Conservation (phyloP, 2,329 filamentous ascomycete genomes). For the Mycosphaerella sp. region DNA sequence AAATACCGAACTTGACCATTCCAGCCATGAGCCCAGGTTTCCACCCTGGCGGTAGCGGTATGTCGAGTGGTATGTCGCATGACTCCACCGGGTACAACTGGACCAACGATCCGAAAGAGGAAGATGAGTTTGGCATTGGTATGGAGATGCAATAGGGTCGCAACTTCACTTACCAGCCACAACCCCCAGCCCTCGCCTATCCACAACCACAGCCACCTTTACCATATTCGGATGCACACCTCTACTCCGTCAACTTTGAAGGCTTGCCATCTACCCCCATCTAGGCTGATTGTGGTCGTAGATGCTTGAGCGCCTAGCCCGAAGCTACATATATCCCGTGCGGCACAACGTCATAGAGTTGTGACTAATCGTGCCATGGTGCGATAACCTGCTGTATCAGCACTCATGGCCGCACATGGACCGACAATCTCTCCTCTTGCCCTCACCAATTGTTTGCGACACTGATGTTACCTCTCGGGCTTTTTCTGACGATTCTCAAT, state of each 20-base stretch:
- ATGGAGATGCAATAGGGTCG: slow-evolving; percentile 56
- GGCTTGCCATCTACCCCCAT: slow-evolving; percentile 4
- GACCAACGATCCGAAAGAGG: slow-evolving; percentile 72
- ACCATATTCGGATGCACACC: background rate
- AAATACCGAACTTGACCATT: slow-evolving; percentile 23
- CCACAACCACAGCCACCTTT: background rate
- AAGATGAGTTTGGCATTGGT: slow-evolving; percentile 82
- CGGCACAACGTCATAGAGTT: slow-evolving; percentile 10
- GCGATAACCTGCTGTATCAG: slow-evolving; percentile 12
- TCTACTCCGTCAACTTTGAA: slow-evolving; percentile 6
- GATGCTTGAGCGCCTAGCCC: slow-evolving; percentile 11
- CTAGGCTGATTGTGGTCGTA: slow-evolving; percentile 5
- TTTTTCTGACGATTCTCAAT: slow-evolving; percentile 15
- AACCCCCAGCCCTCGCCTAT: background rate
- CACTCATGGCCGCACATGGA: slow-evolving; percentile 9
- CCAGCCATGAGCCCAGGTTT: slow-evolving; percentile 45
- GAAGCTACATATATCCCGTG: slow-evolving; percentile 14
- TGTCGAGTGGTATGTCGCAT: slow-evolving; percentile 41
- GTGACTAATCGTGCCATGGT: slow-evolving; percentile 17
- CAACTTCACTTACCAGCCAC: slow-evolving; percentile 14
- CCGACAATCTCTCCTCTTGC: slow-evolving; percentile 13
- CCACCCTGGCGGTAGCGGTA: slow-evolving; percentile 62
- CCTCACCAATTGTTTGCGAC: slow-evolving; percentile 9
- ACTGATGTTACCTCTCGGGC: slow-evolving; percentile 11
- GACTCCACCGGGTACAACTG: slow-evolving; percentile 44